These are phyloP conservation scores for Obelidium mucronatum DNA, from an alignment of 192 early-diverging fungal species.

Conservation along the genomic window DNA sequence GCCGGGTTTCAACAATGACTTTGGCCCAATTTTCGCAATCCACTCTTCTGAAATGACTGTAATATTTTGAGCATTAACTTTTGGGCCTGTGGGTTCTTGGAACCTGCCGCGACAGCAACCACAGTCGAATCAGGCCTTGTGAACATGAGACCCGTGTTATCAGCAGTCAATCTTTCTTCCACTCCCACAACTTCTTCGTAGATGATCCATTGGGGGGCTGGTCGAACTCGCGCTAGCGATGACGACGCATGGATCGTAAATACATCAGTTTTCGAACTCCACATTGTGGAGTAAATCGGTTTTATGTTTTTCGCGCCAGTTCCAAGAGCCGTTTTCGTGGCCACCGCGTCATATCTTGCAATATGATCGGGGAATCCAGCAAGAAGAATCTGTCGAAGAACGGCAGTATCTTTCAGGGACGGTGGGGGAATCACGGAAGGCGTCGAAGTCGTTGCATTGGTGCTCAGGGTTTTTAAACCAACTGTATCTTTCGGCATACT, in stretches of 20 bases:
- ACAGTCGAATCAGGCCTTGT: constrained; percentile 52
- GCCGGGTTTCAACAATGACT: constrained; percentile 72
- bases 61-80: constrained; percentile 75
- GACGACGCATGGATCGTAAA: constrained; percentile 61
- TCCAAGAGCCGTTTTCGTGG: constrained; percentile 30
- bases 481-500: not conserved
- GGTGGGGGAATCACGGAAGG: constrained; percentile 64
- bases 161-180: constrained; percentile 55
- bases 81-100: too few relatives aligned
- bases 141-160: constrained; percentile 73
- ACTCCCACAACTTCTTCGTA: constrained; percentile 62
- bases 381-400: constrained; percentile 86
- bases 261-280: constrained; percentile 65
- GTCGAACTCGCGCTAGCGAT: constrained; percentile 47
- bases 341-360: constrained; percentile 68
- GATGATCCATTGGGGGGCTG: constrained; percentile 57
- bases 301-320: constrained; percentile 40
- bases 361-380: constrained; percentile 92
- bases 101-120: constrained; percentile 54
- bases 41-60: constrained; percentile 81
- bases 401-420: constrained; percentile 57
- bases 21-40: constrained; percentile 78
- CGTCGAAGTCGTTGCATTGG: constrained; percentile 29
- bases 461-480: not conserved
- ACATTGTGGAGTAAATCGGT: constrained; percentile 59